Evolutionary conservation across 1,284 basidiomycete species (phyloP).

Genomic region (Takashimella tepidaria): DNA sequence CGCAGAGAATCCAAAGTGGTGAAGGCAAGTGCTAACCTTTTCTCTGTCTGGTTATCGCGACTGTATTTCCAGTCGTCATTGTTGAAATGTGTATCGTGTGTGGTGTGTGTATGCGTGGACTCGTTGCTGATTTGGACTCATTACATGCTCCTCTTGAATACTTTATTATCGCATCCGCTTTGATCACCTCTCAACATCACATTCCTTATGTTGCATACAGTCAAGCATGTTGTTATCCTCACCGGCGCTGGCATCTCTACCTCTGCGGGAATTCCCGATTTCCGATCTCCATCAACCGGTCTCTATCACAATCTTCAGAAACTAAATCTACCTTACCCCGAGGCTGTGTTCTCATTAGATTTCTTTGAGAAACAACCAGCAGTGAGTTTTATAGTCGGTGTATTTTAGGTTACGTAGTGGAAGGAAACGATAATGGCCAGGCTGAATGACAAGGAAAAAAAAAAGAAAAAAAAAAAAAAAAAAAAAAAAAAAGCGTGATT

Average conservation of each 20-base stretch:
- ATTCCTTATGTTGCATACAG: constrained; percentile 13
- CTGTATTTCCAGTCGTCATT: too few relatives aligned
- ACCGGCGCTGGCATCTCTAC: constrained; percentile 54
- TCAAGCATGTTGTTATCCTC: constrained; percentile 51
- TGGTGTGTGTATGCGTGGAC: too few relatives aligned
- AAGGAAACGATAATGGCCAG: neutral
- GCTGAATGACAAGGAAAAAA: neutral
- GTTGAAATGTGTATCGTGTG: too few relatives aligned
- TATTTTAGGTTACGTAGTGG: too few relatives aligned
- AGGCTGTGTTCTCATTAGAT: constrained; percentile 55
- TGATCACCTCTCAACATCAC: too few relatives aligned
- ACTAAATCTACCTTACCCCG: constrained; percentile 54
- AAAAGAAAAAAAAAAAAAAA: too few relatives aligned
- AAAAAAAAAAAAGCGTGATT: too few relatives aligned
- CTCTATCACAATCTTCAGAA: constrained; percentile 53
- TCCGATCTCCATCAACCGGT: constrained; percentile 51
- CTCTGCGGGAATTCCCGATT: constrained; percentile 51
- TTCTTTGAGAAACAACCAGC: constrained; percentile 45
- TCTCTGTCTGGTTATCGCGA: too few relatives aligned
- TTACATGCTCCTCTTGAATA: too few relatives aligned
- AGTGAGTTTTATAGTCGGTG: too few relatives aligned
- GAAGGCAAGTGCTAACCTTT: neutral
- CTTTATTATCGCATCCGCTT: too few relatives aligned
- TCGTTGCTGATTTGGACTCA: too few relatives aligned
- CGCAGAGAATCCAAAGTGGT: neutral